Conservation (phyloP, 2,329 filamentous ascomycete species). For the Colletotrichum siamense region DNA sequence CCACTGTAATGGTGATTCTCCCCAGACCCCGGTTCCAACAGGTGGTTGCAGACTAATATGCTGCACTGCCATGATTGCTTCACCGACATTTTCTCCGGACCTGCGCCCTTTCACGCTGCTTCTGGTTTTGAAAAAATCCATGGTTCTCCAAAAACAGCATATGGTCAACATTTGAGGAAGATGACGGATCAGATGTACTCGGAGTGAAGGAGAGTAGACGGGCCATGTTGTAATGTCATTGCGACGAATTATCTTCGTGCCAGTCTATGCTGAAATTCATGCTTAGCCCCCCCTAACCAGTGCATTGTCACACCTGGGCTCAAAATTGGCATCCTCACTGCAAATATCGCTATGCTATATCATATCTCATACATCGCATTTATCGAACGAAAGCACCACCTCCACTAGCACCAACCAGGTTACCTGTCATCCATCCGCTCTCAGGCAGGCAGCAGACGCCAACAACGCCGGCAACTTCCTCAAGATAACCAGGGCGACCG, state of each 20-base stretch:
- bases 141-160: neutral
- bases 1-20: neutral
- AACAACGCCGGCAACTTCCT: constrained; percentile 73
- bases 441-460: constrained; percentile 74
- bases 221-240: neutral
- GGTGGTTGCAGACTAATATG: neutral
- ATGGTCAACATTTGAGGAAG: neutral
- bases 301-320: neutral
- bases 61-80: neutral
- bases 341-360: neutral
- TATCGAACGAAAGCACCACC: constrained; percentile 28
- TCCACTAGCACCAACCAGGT: constrained; percentile 73
- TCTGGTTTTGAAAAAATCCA: neutral
- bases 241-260: neutral
- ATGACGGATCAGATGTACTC: neutral
- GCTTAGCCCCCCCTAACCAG: neutral
- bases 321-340: neutral
- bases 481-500: constrained; percentile 61
- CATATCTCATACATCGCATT: neutral
- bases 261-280: neutral
- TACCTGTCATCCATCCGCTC: constrained; percentile 72
- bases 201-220: neutral
- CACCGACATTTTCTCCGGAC: neutral
- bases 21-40: neutral
- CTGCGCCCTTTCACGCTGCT: neutral